A percentile compares a stretch with the other conserved stretches of the same genome.
Evolutionary conservation across 2,329 filamentous ascomycete species (phyloP).

Genomic region (Cladosporium sp.): DNA sequence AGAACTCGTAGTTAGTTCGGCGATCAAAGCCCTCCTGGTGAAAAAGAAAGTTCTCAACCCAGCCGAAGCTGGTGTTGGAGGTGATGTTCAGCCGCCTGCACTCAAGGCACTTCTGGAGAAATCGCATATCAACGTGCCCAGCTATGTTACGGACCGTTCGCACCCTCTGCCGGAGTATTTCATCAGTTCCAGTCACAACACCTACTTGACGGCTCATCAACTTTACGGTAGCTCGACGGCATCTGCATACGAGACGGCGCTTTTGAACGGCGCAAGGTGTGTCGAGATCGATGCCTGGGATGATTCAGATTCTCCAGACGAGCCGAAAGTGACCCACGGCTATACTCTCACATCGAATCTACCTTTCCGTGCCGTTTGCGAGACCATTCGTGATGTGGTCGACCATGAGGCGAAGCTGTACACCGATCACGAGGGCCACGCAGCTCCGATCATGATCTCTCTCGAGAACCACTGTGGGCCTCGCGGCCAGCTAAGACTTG

Average conservation of each 20-base stretch:
- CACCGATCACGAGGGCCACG: conserved; percentile 36
- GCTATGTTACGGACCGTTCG: conserved; percentile 51
- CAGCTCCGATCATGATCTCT: conserved; percentile 59
- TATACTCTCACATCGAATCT: conserved; percentile 65
- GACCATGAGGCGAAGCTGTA: conserved; percentile 53
- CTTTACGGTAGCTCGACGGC: conserved; percentile 60
- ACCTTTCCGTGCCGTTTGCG: conserved; percentile 59
- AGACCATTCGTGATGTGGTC: conserved; percentile 58
- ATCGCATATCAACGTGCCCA: conserved; percentile 55
- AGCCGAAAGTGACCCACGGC: conserved; percentile 67
- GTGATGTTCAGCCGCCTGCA: conserved; percentile 40
- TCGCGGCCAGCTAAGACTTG: conserved; percentile 57
- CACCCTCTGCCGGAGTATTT: conserved; percentile 65
- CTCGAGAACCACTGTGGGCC: conserved; percentile 63
- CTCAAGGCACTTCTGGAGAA: conserved; percentile 51
- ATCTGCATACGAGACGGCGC: conserved; percentile 58
- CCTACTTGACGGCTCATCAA: conserved; percentile 66
- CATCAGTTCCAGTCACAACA: conserved; percentile 69
- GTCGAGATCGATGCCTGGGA: conserved; percentile 74
- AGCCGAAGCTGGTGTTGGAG: conserved; percentile 45
- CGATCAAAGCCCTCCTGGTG: conserved; percentile 52
- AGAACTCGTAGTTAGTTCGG: conserved; percentile 55
- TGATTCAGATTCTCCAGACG: conserved; percentile 53
- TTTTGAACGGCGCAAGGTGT: conserved; percentile 61
- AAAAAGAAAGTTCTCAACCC: conserved; percentile 48